A percentile compares a stretch with the other conserved stretches of the same genome.
Evolutionary conservation across 2,329 filamentous ascomycete species (phyloP).

Genomic region (Cercospora sojina): DNA sequence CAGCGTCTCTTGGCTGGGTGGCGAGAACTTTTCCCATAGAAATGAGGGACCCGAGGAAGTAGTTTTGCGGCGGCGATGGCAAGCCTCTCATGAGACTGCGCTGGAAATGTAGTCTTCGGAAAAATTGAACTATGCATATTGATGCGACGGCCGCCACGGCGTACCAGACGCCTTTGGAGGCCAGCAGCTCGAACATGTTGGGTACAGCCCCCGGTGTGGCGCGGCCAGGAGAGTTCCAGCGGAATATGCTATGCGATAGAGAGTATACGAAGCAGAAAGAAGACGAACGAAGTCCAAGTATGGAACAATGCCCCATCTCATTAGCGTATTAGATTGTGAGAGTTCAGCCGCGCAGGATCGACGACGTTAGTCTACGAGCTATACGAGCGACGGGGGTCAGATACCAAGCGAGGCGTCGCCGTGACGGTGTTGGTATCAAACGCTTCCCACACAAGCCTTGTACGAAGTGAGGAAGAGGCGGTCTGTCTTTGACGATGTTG

Average conservation of each 20-base stretch:
- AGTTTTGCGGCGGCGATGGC: slow-evolving; percentile 45
- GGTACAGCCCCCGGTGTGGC: background rate
- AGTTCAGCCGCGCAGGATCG: background rate
- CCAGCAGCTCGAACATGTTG: slow-evolving; percentile 24
- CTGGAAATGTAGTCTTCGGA: slow-evolving; percentile 30
- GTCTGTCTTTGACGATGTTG: background rate
- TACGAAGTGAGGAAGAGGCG: background rate
- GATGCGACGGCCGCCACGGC: slow-evolving; percentile 29
- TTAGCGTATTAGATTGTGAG: background rate
- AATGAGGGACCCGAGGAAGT: slow-evolving; percentile 44
- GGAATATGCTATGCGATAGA: background rate
- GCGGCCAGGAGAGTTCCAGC: background rate
- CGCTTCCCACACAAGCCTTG: background rate
- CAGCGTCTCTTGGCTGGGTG: slow-evolving; percentile 38
- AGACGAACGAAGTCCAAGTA: background rate
- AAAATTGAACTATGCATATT: slow-evolving; percentile 30
- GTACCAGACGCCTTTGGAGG: slow-evolving; percentile 24
- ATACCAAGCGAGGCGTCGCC: background rate
- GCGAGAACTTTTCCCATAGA: slow-evolving; percentile 40
- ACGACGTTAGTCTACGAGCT: background rate
- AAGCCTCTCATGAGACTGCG: slow-evolving; percentile 30
- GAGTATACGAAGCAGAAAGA: background rate
- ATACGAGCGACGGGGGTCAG: background rate
- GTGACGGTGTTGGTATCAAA: background rate
- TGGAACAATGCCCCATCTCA: background rate